These are phyloP conservation scores for Colletotrichum trifolii DNA, from an alignment of 2,329 filamentous ascomycete genomes.

Conservation along the genomic window DNA sequence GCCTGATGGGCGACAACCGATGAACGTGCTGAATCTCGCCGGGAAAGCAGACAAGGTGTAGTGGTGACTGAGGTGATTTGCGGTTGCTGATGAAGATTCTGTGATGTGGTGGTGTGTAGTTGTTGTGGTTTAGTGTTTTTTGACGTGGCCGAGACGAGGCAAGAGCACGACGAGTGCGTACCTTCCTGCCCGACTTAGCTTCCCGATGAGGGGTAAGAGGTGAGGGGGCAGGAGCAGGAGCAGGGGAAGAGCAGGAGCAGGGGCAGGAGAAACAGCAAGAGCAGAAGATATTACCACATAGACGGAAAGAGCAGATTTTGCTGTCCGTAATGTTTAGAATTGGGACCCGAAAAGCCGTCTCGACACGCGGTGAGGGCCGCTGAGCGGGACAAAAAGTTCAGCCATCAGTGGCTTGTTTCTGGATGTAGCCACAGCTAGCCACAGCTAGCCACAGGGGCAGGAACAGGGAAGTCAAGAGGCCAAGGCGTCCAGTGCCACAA, in stretches of 20 bases:
- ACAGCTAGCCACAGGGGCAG: not conserved
- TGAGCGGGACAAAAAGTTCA: not conserved
- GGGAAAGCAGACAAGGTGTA: constrained; percentile 3
- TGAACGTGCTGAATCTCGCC: constrained; percentile 31
- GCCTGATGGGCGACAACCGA: constrained; percentile 16
- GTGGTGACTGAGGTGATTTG: constrained; percentile 24
- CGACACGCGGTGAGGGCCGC: too few species aligned
- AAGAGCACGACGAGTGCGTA: not conserved
- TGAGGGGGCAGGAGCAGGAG: too few species aligned
- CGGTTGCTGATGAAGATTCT: not conserved
- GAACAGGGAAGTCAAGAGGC: not conserved
- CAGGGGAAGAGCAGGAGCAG: too few species aligned
- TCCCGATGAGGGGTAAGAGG: too few species aligned
- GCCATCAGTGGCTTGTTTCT: not conserved
- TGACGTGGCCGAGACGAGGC: not conserved
- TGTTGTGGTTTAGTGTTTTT: constrained; percentile 24
- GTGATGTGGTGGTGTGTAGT: constrained; percentile 8
- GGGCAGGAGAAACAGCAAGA: too few species aligned
- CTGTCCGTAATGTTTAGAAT: too few species aligned
- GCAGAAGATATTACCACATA: too few species aligned
- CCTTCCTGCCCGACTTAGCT: not conserved
- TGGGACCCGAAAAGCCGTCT: too few species aligned
- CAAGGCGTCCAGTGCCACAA: not conserved
- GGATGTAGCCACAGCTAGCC: too few species aligned
- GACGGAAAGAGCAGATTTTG: too few species aligned